Base-by-base conservation (phyloP, 192 early-diverging fungal genomes). In the Entomortierella chlamydospora region DNA sequence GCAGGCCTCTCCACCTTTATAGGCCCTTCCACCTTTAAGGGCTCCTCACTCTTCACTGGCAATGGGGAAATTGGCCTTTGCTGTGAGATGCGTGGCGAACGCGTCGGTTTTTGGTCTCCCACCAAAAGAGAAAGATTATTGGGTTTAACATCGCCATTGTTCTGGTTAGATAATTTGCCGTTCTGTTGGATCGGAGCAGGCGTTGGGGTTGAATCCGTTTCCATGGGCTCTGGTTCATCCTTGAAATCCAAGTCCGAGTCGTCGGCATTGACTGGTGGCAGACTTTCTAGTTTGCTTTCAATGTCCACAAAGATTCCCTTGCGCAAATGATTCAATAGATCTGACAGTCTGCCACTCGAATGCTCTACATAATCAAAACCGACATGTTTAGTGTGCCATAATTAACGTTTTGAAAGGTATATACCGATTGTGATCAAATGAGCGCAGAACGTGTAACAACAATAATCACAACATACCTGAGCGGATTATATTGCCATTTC, bases 281-380 rank as follows among this genome's bases (percentile, higher is more conserved):
- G 39, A 43, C 33, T 26, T 1, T 23, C 29, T 29, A 79, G 33
- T 31, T 66, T 70, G 55, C 29, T 25, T 2, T 70, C 57, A 29
- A 79, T 79, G n/a, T 70, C 76, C n/a, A 43, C n/a, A 42, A 79
- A 79, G 6, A 70, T 79, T 13, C 45, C 34, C 25, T 53, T 59
- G 25, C 42, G 68, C 42, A 79, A 15, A 49, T 64, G 31, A n/a
- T 61, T 47, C 13, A 79, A 13, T 12, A 68, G 52, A 9, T 65
- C 68, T 8, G 76, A 70, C 22, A 79, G 62, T 56, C 68, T 64
- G 8, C 58, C 63, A 18, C 29, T 51, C 0, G 66, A 37, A 15
- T 61, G 60, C 25, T 56, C 73, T 65, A 45, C 10, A 28, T 9
- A 43, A 12, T 9, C 23, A 43, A 34, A 10, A 25, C 22, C 8